Percentiles rank a stretch among this genome's conserved stretches.
These are phyloP conservation scores for Bullera alba DNA, from an alignment of 768 basidiomycete genomes.

Conservation along the genomic window DNA sequence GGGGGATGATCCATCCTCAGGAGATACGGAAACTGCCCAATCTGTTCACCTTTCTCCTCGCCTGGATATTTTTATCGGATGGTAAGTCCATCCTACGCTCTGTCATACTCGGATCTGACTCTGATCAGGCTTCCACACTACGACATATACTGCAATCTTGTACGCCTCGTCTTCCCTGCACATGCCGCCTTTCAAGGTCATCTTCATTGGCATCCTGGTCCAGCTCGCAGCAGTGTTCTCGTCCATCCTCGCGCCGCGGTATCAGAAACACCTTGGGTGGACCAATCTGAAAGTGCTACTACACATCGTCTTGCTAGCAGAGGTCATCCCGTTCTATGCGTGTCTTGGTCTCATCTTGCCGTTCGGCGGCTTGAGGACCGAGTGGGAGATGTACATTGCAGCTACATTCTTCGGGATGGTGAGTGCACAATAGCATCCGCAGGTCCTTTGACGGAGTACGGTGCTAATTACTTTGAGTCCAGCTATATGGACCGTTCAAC, in stretches of 20 bases:
- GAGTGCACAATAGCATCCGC: conserved; percentile 24
- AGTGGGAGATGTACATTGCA: conserved; percentile 75
- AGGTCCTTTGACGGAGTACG: not conserved
- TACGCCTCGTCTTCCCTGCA: conserved; percentile 83
- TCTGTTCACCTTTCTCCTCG: conserved; percentile 81
- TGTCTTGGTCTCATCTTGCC: conserved; percentile 65
- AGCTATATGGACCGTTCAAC: conserved; percentile 82
- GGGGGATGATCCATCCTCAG: conserved; percentile 62
- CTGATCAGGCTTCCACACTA: conserved; percentile 72
- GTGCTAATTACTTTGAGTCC: conserved; percentile 49
- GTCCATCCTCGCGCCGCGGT: conserved; percentile 67
- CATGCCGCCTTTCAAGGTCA: conserved; percentile 69
- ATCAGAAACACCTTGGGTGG: conserved; percentile 58
- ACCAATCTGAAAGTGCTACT: conserved; percentile 64
- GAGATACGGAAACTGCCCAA: conserved; percentile 69
- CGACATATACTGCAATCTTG: conserved; percentile 82
- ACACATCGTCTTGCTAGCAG: conserved; percentile 60
- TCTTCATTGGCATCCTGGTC: conserved; percentile 71
- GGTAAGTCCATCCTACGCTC: conserved; percentile 50
- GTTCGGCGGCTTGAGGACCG: conserved; percentile 63
- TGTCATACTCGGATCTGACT: not conserved
- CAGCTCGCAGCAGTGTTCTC: conserved; percentile 69
- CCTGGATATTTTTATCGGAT: conserved; percentile 92
- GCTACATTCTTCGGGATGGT: conserved; percentile 71
- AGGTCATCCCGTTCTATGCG: conserved; percentile 68